Evolutionary conservation across 2,329 filamentous ascomycete genomes (phyloP), one percentile per base, ranked within the genome.

Genomic region (Pseudogymnoascus pannorum): DNA sequence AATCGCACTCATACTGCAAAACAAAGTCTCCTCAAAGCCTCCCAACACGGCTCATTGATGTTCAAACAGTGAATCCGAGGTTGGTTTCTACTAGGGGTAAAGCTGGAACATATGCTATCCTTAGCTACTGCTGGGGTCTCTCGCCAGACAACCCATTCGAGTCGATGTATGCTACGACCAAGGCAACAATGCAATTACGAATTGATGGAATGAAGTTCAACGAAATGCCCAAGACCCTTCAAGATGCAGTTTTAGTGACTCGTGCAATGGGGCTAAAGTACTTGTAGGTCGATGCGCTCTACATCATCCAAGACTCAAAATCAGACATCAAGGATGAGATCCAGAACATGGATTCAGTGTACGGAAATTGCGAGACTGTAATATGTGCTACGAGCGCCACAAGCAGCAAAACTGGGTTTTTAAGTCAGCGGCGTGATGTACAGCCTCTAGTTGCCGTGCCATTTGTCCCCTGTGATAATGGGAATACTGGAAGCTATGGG

Each of bases 121-220:
- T 72, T 9, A 67, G 66, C 26, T 68, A 72, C 54, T 67, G 65
- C 16, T 71, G 68, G 70, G 70, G 68, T 5, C 33, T 36, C 33
- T 44, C 40, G 5, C 40, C 40, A 5, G 18, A 16, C 4, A 44
- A 44, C 40, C 40, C 20, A 9, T 24, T 22, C 11, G 11, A 12
- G 9, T 44, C 40, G 9, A 44, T 44, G 40, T 44, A 44, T n/a
- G 24, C 40, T n/a, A 44, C 40, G n/a, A 24, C 40, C 2, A 2
- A 5, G 6, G 11, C 12, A 7, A 44, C 11, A 2, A 4, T 44
- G 5, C 5, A 8, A 16, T 44, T 20, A 1, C 18, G 18, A 24
- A 44, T 12, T 18, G 11, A 2, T 5, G 40, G 9, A 3, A 24
- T 24, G 18, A 7, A 3, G 2, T 44, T 44, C 3, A 7, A 12